Conservation (phyloP, 2,329 filamentous ascomycete species). For the Penicillium sp. region DNA sequence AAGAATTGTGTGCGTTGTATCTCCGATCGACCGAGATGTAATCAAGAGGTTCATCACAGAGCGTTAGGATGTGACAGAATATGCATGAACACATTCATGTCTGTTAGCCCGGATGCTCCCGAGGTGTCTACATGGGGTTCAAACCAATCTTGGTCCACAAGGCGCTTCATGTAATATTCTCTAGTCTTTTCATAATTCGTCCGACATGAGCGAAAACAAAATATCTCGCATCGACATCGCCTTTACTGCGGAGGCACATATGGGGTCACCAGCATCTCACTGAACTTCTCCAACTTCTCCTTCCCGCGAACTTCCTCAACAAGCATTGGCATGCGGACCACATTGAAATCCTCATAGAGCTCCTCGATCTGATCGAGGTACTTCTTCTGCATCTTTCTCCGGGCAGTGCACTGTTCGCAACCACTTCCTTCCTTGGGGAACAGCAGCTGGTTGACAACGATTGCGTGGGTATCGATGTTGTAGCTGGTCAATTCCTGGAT, state of each 20-base stretch:
- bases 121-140: neutral
- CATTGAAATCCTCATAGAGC: constrained; percentile 97
- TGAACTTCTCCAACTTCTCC: constrained; percentile 80
- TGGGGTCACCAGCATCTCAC: constrained; percentile 22
- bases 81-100: neutral
- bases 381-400: constrained; percentile 98
- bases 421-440: constrained; percentile 82
- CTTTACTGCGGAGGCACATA: constrained; percentile 2
- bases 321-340: constrained; percentile 95
- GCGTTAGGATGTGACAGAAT: neutral
- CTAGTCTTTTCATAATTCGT: constrained; percentile 43
- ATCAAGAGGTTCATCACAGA: neutral
- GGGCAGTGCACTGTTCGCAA: constrained; percentile 93
- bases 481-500: constrained; percentile 95
- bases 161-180: constrained; percentile 34
- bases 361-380: constrained; percentile 98
- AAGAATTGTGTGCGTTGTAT: neutral
- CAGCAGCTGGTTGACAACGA: constrained; percentile 96
- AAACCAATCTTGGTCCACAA: neutral
- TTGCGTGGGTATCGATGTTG: constrained; percentile 92
- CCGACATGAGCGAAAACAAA: constrained; percentile 19
- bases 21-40: neutral
- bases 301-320: constrained; percentile 95
- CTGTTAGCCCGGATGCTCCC: neutral
- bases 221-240: constrained; percentile 14